These are phyloP conservation scores for Pseudopithomyces chartarum DNA, from an alignment of 2,329 filamentous ascomycete species.

Conservation along the genomic window DNA sequence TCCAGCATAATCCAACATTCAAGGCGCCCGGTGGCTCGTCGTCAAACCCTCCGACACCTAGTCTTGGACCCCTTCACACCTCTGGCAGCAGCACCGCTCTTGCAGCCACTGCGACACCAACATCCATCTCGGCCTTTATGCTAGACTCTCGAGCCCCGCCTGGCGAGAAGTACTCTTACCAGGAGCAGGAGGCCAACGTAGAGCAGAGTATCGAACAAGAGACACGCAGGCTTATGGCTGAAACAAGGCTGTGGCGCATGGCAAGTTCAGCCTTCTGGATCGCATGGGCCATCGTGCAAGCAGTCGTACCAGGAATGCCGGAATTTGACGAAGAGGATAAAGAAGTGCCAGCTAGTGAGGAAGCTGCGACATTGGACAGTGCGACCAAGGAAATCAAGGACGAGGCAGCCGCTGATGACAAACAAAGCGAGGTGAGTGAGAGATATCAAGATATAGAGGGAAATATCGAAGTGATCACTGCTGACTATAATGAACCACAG, in stretches of 20 bases:
- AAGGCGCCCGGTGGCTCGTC: constrained; percentile 60
- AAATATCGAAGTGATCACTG: constrained; percentile 30
- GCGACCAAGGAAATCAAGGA: constrained; percentile 27
- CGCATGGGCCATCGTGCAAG: constrained; percentile 95
- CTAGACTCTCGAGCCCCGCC: constrained; percentile 64
- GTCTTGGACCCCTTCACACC: constrained; percentile 34
- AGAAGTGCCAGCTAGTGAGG: constrained; percentile 16
- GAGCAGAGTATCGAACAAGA: constrained; percentile 67
- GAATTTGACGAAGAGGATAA: constrained; percentile 44
- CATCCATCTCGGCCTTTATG: constrained; percentile 68
- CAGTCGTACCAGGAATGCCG: constrained; percentile 78
- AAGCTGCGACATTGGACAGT: constrained; percentile 34
- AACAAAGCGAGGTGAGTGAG: constrained; percentile 33
- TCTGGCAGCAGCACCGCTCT: constrained; percentile 41
- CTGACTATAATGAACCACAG: constrained; percentile 53
- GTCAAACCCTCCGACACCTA: constrained; percentile 47
- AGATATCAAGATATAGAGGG: constrained; percentile 28
- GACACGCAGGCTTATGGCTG: constrained; percentile 72
- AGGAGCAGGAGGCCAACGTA: constrained; percentile 56
- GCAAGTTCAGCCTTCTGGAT: constrained; percentile 92
- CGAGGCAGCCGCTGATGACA: constrained; percentile 18
- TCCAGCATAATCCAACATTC: constrained; percentile 77
- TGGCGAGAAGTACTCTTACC: constrained; percentile 37
- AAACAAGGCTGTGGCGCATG: constrained; percentile 83
- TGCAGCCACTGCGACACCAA: constrained; percentile 38